Evolutionary conservation across 1,284 basidiomycete species (phyloP).

Genomic region (Sphagnurus paluster): DNA sequence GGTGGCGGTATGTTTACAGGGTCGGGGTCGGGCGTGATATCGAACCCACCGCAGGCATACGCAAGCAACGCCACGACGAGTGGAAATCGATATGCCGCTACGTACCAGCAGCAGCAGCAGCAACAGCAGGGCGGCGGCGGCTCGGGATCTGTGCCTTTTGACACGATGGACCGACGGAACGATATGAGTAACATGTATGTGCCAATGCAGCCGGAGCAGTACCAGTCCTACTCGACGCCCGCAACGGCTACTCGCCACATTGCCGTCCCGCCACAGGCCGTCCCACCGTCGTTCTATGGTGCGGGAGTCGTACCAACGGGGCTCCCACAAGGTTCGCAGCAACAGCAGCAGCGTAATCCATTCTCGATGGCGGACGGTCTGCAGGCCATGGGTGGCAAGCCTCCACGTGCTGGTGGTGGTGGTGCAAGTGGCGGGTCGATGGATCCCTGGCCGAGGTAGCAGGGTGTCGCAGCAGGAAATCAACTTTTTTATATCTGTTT

Average conservation of each 20-base stretch:
- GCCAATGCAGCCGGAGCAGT: slow-evolving; percentile 79
- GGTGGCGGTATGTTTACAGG: slow-evolving; percentile 51
- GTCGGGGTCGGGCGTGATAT: slow-evolving; percentile 50
- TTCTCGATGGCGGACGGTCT: slow-evolving; percentile 45
- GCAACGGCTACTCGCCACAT: slow-evolving; percentile 43
- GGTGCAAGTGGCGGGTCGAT: slow-evolving; percentile 52
- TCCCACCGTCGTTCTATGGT: slow-evolving; percentile 68
- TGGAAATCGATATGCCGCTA: slow-evolving; percentile 57
- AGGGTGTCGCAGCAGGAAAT: background rate
- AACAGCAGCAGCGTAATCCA: slow-evolving; percentile 50
- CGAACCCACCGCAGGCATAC: slow-evolving; percentile 75
- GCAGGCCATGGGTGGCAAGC: slow-evolving; percentile 49
- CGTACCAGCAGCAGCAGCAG: slow-evolving; percentile 44
- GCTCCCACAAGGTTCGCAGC: slow-evolving; percentile 31
- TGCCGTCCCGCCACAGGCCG: slow-evolving; percentile 48
- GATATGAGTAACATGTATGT: slow-evolving; percentile 71
- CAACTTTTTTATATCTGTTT: slow-evolving; percentile 10
- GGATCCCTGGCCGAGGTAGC: slow-evolving; percentile 76
- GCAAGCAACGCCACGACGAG: slow-evolving; percentile 47
- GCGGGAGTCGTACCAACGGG: slow-evolving; percentile 56
- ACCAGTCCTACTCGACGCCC: slow-evolving; percentile 50
- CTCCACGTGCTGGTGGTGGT: slow-evolving; percentile 54
- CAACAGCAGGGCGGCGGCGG: slow-evolving; percentile 2
- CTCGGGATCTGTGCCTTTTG: slow-evolving; percentile 49
- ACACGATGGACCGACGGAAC: slow-evolving; percentile 57